phyloP scores from a whole-genome alignment of 345 rosid species.

The Boechera stricta region DNA sequence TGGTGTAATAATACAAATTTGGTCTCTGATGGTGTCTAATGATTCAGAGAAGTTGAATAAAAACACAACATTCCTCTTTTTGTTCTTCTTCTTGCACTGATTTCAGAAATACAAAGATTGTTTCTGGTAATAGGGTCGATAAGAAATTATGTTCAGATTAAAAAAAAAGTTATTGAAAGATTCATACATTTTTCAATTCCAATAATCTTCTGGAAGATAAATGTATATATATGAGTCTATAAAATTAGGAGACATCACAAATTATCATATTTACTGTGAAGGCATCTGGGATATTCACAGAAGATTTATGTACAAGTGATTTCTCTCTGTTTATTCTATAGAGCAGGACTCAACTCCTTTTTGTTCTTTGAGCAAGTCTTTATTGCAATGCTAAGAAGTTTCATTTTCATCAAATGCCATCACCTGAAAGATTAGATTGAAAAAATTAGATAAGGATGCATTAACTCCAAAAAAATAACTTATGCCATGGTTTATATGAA shows the following conservation, averaged over 20 bases:
- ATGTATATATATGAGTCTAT: conserved; percentile 21
- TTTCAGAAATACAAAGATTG: background rate
- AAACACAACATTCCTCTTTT: background rate
- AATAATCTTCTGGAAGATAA: too few relatives aligned
- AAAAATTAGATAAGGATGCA: background rate
- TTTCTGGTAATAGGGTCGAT: background rate
- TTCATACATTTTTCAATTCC: conserved; percentile 1
- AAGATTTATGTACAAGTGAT: conserved; percentile 39
- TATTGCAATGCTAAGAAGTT: conserved; percentile 28
- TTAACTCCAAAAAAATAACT: background rate
- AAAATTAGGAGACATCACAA: conserved; percentile 30
- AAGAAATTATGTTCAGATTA: background rate
- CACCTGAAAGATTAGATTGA: conserved; percentile 33
- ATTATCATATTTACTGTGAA: conserved; percentile 36
- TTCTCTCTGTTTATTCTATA: conserved; percentile 39
- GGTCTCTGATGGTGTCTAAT: conserved; percentile 5
- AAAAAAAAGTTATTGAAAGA: background rate
- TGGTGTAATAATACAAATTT: conserved; percentile 22
- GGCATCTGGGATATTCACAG: conserved; percentile 25
- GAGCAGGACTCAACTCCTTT: conserved; percentile 9
- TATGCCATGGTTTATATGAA: background rate
- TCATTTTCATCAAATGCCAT: conserved; percentile 46
- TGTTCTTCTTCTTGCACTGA: conserved; percentile 11
- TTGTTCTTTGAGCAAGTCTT: conserved; percentile 18
- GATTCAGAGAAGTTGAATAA: background rate